A percentile compares a stretch with the other conserved stretches of the same genome.
Conservation (phyloP, 2,329 filamentous ascomycete species). For the Neurospora sp. region DNA sequence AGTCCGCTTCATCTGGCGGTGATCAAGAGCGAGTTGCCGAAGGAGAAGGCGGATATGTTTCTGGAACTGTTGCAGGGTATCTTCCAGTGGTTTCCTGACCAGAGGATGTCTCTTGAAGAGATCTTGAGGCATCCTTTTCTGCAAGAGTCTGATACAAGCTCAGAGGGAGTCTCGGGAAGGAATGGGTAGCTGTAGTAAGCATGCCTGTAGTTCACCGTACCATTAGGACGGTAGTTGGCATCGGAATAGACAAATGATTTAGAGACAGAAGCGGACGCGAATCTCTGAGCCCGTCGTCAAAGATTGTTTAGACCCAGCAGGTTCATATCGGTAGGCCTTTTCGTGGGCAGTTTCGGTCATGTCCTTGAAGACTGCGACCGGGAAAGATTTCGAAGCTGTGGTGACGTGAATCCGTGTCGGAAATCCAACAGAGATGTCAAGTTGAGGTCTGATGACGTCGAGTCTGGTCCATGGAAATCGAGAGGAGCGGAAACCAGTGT, state of each 20-base stretch:
- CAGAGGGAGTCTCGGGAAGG: not conserved
- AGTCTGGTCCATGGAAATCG: not conserved
- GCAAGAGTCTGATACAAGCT: not conserved
- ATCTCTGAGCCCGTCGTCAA: too few species aligned
- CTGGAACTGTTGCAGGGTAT: conserved; percentile 4
- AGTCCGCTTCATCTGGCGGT: not conserved
- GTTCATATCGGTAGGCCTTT: not conserved
- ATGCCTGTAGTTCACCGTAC: not conserved
- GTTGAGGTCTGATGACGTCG: not conserved
- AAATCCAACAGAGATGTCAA: not conserved
- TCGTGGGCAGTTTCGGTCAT: not conserved
- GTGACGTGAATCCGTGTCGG: not conserved
- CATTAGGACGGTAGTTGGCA: not conserved
- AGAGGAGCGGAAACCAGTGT: not conserved
- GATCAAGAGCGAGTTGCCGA: not conserved
- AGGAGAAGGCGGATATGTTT: not conserved
- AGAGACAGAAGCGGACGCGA: too few species aligned
- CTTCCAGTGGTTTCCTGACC: conserved; percentile 3
- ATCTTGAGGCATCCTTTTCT: conserved; percentile 3
- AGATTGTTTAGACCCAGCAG: not conserved
- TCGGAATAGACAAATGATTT: not conserved
- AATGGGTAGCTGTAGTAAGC: too few species aligned
- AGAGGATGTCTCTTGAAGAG: conserved; percentile 2
- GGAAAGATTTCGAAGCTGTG: not conserved
- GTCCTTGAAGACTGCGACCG: not conserved